Evolutionary conservation across 805 yeast species (phyloP).

Genomic region (Myxozyma udenii): DNA sequence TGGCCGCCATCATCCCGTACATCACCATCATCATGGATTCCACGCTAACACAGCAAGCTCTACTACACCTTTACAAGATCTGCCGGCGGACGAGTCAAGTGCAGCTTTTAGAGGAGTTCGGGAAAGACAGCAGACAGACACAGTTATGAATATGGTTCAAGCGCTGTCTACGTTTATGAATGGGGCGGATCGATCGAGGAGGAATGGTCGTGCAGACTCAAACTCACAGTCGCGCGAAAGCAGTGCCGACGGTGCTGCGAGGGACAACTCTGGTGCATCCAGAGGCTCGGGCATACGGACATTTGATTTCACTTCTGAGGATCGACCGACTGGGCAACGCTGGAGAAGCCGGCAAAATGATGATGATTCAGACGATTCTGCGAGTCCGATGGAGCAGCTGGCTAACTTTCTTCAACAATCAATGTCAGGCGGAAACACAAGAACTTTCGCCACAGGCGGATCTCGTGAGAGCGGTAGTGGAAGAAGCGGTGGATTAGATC

Average conservation of each 20-base stretch:
- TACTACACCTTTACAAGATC: background rate
- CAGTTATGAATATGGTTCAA: slow-evolving; percentile 14
- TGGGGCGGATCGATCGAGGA: background rate
- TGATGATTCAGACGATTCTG: background rate
- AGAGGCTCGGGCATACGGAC: too few species aligned
- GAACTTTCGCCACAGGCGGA: background rate
- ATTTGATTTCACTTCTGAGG: too few species aligned
- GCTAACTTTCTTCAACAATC: slow-evolving; percentile 22
- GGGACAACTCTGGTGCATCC: too few species aligned
- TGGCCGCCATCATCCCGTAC: background rate
- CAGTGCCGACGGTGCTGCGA: too few species aligned
- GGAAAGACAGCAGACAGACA: slow-evolving; percentile 8
- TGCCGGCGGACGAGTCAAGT: background rate
- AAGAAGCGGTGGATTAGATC: background rate
- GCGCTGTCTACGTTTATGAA: slow-evolving; percentile 14
- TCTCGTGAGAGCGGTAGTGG: background rate
- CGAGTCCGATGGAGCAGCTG: slow-evolving; percentile 18
- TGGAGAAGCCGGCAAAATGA: too few species aligned
- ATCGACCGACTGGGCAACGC: too few species aligned
- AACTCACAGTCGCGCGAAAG: too few species aligned
- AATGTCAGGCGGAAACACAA: slow-evolving; percentile 18
- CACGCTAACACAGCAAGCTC: too few species aligned
- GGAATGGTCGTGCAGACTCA: background rate
- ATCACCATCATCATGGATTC: slow-evolving; percentile 31
- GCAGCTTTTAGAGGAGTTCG: slow-evolving; percentile 4